Conservation (phyloP, 108 stramenopile species). For the Skeletonema grethae region DNA sequence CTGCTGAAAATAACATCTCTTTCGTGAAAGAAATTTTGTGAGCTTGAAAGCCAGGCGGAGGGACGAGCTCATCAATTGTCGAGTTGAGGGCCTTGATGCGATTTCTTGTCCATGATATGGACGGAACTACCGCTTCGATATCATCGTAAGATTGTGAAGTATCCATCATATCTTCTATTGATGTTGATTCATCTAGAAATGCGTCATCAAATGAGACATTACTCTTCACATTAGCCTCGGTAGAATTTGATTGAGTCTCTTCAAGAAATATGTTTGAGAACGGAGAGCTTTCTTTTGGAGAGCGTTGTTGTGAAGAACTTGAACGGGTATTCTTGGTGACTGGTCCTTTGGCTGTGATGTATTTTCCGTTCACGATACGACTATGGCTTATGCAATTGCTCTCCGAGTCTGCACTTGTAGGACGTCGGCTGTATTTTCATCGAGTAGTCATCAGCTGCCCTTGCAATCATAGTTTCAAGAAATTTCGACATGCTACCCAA, state of each 20-base stretch:
- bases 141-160: neutral
- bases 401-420: neutral
- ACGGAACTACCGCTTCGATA: slow-evolving; percentile 8
- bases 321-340: neutral
- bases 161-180: neutral
- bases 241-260: neutral
- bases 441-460: neutral
- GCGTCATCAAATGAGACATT: slow-evolving; percentile 45
- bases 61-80: slow-evolving; percentile 17
- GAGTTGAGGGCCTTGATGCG: slow-evolving; percentile 27
- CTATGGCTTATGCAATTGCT: neutral
- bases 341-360: slow-evolving; percentile 5
- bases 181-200: slow-evolving; percentile 21
- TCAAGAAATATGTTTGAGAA: slow-evolving; percentile 36
- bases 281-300: slow-evolving; percentile 21
- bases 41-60: neutral
- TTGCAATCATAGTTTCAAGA: slow-evolving; percentile 7
- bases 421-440: neutral
- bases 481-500: slow-evolving; percentile 7
- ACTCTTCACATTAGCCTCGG: slow-evolving; percentile 1
- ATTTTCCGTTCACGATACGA: slow-evolving; percentile 17
- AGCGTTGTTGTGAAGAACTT: neutral
- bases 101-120: slow-evolving; percentile 28
- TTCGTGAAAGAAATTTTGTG: slow-evolving; percentile 41
- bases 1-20: slow-evolving; percentile 40